These are phyloP conservation scores for Saccharomycopsis amapae DNA, from an alignment of 805 yeast genomes.

Conservation along the genomic window DNA sequence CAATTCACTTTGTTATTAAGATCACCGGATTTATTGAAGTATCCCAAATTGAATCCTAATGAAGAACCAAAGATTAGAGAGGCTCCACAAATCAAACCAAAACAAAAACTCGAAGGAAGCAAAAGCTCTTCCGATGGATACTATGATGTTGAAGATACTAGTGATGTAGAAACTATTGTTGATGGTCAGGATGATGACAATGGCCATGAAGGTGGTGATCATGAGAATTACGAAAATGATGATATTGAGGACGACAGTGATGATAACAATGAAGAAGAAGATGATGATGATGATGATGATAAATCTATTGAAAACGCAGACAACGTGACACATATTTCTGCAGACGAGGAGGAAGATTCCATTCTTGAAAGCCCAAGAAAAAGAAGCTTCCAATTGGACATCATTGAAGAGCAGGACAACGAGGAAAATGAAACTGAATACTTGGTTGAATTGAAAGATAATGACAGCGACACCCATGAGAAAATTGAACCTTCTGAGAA, in stretches of 20 bases:
- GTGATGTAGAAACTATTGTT: conserved; percentile 16
- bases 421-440: conserved; percentile 3
- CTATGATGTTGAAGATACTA: conserved; percentile 3
- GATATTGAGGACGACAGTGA: neutral
- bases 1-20: conserved; percentile 16
- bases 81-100: conserved; percentile 16
- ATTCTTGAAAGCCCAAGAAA: neutral
- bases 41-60: neutral
- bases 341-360: conserved; percentile 3
- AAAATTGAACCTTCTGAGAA: neutral
- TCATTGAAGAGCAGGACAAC: neutral
- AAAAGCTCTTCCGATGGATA: neutral
- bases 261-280: conserved; percentile 1
- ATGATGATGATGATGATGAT: neutral
- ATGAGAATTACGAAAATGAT: conserved; percentile 1
- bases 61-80: conserved; percentile 11
- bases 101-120: conserved; percentile 1
- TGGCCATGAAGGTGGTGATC: neutral
- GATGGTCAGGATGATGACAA: conserved; percentile 5
- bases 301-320: neutral
- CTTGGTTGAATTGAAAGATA: neutral
- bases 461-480: neutral
- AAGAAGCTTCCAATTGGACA: neutral
- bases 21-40: conserved; percentile 15
- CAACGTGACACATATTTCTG: neutral